These are phyloP conservation scores for Cornus florida DNA, from an alignment of 148 eudicot genomes.

Conservation along the genomic window DNA sequence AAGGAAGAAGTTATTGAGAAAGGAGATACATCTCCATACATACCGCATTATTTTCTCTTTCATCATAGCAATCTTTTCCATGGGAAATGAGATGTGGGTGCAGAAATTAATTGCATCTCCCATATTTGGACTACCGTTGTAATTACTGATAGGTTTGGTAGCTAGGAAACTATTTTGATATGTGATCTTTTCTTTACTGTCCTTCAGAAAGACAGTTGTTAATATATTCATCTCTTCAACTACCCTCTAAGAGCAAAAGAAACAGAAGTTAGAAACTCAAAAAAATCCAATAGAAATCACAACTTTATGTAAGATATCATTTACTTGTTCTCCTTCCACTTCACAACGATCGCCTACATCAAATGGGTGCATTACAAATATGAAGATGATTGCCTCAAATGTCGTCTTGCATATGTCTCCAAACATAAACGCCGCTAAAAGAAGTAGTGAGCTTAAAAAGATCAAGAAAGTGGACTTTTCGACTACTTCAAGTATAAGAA, in stretches of 20 bases:
- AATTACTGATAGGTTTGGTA: constrained; percentile 71
- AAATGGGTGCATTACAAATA: constrained; percentile 69
- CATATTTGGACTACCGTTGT: constrained; percentile 85
- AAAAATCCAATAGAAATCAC: background rate
- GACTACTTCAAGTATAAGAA: constrained; percentile 67
- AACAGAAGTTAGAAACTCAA: constrained; percentile 3
- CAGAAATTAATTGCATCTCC: constrained; percentile 74
- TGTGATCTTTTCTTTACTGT: constrained; percentile 67
- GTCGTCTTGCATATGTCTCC: constrained; percentile 81
- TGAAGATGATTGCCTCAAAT: constrained; percentile 79
- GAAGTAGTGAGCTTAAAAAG: constrained; percentile 62
- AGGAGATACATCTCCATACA: background rate
- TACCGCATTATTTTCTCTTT: constrained; percentile 72
- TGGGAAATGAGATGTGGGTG: constrained; percentile 67
- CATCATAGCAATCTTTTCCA: constrained; percentile 66
- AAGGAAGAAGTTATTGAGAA: background rate
- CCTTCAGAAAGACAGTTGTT: constrained; percentile 72
- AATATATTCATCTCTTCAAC: constrained; percentile 89
- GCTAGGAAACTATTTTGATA: constrained; percentile 79
- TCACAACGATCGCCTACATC: constrained; percentile 72
- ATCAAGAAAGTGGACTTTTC: constrained; percentile 59
- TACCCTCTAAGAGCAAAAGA: constrained; percentile 58
- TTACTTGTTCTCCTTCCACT: constrained; percentile 72
- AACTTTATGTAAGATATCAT: background rate
- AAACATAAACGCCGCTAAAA: constrained; percentile 59